Evolutionary conservation across 768 basidiomycete species (phyloP), one percentile per base, ranked within the genome.

Genomic region (Amanita jacksonii): DNA sequence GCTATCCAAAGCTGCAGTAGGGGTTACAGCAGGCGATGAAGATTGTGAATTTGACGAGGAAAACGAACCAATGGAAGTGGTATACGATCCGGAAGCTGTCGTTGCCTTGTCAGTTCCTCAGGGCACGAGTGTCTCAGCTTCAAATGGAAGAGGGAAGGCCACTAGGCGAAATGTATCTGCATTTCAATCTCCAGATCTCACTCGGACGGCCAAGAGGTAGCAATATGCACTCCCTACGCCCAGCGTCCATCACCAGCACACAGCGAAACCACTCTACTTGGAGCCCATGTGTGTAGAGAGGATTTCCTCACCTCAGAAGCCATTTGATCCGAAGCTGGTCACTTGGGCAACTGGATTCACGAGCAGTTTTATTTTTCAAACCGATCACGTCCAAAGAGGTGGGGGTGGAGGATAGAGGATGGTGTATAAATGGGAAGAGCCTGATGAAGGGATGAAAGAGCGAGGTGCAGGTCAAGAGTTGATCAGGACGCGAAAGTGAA

Each of bases 381-480:
- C 67, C 1, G 72, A 74, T 38, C 69, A 81, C n/a, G 60, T 83
- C 7, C 78, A 70, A 52, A 85, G 79, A 52, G 67, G 0, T 85
- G 79, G 81, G 77, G 27, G 60, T 73, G 35, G 88, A 91, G 54
- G 88, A 91, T 50, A 62, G 85, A 39, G 76, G 73, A 1, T 90
- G 82, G 74, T 89, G 16, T 41, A 30, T 18, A 67, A n/a, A n/a
- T n/a, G 73, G 3, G 47, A 55, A 8, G 51, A 49, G 0, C 61
- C 62, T 3, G 48, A 57, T 7, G 66, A 66, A 40, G 51, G 58
- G 25, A 66, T 65, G 36, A 58, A 54, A 0, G 82, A 85, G 68
- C 59, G 8, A 66, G 58, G 27, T 66, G 77, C 13, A 65, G 81
- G 41, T 85, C 84, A 3, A 66, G 67, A 43, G 85, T 86, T 2